Evolutionary conservation across 1,284 basidiomycete species (phyloP), one percentile per base, ranked within the genome.

Genomic region (Cryptococcus hybrid): DNA sequence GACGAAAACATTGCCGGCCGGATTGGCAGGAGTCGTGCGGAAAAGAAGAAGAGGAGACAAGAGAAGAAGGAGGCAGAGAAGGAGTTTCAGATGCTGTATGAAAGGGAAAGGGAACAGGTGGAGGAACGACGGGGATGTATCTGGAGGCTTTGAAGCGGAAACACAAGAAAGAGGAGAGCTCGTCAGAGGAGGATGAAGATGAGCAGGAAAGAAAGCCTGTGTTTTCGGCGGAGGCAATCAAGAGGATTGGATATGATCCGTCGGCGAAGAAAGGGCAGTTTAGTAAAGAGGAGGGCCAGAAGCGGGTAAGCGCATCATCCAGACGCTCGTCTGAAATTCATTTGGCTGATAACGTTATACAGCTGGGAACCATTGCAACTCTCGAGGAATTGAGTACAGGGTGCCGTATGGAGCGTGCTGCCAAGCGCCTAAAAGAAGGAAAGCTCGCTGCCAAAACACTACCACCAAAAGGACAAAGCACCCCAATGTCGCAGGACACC

Each of bases 11-110:
- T 86, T 2, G 71, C 81, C 0, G 89, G 91, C 74, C 84, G 80
- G 53, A 79, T 91, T 36, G 90, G 90, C 0, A 80, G 89, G 34
- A 86, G 86, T 52, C 85, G 85, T 1, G 87, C 90, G 64, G 86
- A 86, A 8, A 86, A 82, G 66, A 84, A 86, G 3, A 85, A 85
- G 60, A 82, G 89, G 47, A 82, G 82, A 67, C 61, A 83, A n/a
- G 82, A 82, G 34, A 80, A 79, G 37, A 79, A 81, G 51, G 85
- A 87, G 62, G 81, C 82, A 2, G 88, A 91, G 59, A 77, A 78
- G 52, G 80, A 82, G 30, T 72, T 92, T 62, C 80, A 84, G 69
- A 74, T 76, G 40, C 72, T 92, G 44, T 69, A 90, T 57, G 80
- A 66, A 24, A 61, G 60, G 42, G 70, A 74, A 30, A 67, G 68